Conservation (phyloP, 352 stramenopile species). For the Pythium rhizo-oryzae region DNA sequence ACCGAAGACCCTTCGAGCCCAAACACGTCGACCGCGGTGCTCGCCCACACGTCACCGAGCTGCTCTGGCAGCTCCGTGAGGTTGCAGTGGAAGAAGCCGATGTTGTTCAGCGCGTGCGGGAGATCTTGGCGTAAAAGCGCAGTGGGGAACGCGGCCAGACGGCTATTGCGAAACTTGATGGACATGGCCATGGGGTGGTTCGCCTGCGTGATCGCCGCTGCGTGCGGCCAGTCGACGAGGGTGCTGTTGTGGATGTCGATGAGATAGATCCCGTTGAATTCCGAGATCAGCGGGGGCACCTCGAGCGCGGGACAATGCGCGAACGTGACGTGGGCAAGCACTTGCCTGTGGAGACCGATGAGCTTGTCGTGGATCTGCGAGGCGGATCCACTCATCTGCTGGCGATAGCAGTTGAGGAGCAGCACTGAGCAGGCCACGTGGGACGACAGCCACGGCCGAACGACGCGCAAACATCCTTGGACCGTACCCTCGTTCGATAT, state of each 20-base stretch:
- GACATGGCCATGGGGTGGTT: neutral
- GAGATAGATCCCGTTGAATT: neutral
- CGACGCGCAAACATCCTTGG: neutral
- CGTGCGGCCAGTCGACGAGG: neutral
- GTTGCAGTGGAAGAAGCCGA: neutral
- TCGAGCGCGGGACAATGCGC: neutral
- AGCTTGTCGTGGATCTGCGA: neutral
- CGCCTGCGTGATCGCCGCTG: neutral
- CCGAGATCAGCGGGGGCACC: neutral
- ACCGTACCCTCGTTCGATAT: neutral
- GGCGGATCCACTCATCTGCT: neutral
- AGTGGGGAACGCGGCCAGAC: neutral
- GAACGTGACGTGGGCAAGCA: neutral
- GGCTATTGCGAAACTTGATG: neutral
- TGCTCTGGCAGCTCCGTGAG: neutral
- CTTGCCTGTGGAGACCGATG: neutral
- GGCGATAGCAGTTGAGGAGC: neutral
- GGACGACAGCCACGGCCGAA: neutral
- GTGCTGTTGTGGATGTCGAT: neutral
- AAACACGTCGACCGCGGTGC: neutral
- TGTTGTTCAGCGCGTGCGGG: neutral
- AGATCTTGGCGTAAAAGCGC: neutral
- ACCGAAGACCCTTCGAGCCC: neutral
- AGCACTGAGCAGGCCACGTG: neutral
- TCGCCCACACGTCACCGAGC: neutral